A percentile compares a stretch with the other conserved stretches of the same genome.
phyloP scores from a whole-genome alignment of 2,329 filamentous ascomycete species.

The Aciculosporium take region DNA sequence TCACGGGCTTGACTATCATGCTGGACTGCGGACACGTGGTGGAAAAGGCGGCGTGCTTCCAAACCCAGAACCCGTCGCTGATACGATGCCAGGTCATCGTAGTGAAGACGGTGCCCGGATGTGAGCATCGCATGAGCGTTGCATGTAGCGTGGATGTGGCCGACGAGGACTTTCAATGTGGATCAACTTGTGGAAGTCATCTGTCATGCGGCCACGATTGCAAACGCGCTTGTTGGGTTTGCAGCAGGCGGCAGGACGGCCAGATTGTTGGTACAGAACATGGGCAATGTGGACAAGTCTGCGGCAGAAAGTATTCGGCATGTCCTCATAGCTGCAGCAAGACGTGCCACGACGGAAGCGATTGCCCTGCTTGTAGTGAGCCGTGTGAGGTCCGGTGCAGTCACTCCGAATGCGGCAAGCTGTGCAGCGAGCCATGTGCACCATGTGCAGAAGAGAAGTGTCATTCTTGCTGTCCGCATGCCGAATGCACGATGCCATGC shows the following conservation, averaged over 20 bases:
- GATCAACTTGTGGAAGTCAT: slow-evolving; percentile 26
- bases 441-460: slow-evolving; percentile 45
- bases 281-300: slow-evolving; percentile 31
- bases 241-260: slow-evolving; percentile 24
- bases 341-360: slow-evolving; percentile 35
- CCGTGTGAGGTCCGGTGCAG: slow-evolving; percentile 41
- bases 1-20: background rate
- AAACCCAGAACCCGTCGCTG: slow-evolving; percentile 25
- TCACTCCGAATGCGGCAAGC: slow-evolving; percentile 40
- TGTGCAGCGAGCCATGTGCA: slow-evolving; percentile 44
- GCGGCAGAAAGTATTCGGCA: slow-evolving; percentile 33
- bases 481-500: slow-evolving; percentile 39
- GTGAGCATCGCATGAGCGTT: slow-evolving; percentile 37
- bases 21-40: background rate
- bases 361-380: slow-evolving; percentile 32
- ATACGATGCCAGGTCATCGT: slow-evolving; percentile 37
- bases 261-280: slow-evolving; percentile 25
- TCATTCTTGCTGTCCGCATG: slow-evolving; percentile 40
- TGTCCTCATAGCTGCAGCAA: slow-evolving; percentile 41
- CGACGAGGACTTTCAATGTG: slow-evolving; percentile 29
- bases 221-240: slow-evolving; percentile 31
- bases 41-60: slow-evolving; percentile 20
- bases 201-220: slow-evolving; percentile 48
- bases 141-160: slow-evolving; percentile 35
- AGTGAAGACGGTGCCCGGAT: slow-evolving; percentile 34